Evolutionary conservation across 2,329 filamentous ascomycete species (phyloP).

Genomic region (Fusarium citri): DNA sequence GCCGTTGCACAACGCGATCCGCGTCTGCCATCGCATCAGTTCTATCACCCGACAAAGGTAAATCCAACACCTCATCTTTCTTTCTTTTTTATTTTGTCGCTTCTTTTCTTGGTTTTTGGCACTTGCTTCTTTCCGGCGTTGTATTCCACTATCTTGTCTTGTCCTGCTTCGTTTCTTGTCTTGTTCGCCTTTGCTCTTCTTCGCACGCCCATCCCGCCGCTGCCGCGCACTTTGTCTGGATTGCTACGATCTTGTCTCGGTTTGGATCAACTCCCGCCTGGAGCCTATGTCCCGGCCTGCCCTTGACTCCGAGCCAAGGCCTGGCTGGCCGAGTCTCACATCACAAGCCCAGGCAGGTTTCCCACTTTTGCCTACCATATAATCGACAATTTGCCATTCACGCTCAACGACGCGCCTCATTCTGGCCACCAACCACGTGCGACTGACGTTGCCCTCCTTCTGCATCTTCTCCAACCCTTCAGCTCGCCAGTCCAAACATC

Average conservation of each 20-base stretch:
- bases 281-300: slow-evolving; percentile 34
- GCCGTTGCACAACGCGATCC: slow-evolving; percentile 47
- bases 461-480: slow-evolving; percentile 55
- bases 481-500: slow-evolving; percentile 64
- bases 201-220: slow-evolving; percentile 24
- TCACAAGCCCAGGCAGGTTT: slow-evolving; percentile 40
- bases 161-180: slow-evolving; percentile 15
- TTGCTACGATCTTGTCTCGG: slow-evolving; percentile 37
- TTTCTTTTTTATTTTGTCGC: slow-evolving; percentile 19
- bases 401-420: slow-evolving; percentile 42
- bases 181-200: slow-evolving; percentile 14
- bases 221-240: slow-evolving; percentile 33
- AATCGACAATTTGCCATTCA: slow-evolving; percentile 43
- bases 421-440: slow-evolving; percentile 63
- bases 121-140: slow-evolving; percentile 13
- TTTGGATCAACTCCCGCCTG: slow-evolving; percentile 26
- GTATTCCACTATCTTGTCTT: slow-evolving; percentile 22
- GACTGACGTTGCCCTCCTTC: slow-evolving; percentile 58
- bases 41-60: slow-evolving; percentile 47
- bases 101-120: neutral
- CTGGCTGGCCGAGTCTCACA: slow-evolving; percentile 38
- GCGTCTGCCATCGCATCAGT: slow-evolving; percentile 38
- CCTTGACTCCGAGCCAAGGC: slow-evolving; percentile 36
- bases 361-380: slow-evolving; percentile 39
- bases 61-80: slow-evolving; percentile 20